Base-by-base conservation (phyloP, 805 yeast species). In the Zygoascus ofunaensis region DNA sequence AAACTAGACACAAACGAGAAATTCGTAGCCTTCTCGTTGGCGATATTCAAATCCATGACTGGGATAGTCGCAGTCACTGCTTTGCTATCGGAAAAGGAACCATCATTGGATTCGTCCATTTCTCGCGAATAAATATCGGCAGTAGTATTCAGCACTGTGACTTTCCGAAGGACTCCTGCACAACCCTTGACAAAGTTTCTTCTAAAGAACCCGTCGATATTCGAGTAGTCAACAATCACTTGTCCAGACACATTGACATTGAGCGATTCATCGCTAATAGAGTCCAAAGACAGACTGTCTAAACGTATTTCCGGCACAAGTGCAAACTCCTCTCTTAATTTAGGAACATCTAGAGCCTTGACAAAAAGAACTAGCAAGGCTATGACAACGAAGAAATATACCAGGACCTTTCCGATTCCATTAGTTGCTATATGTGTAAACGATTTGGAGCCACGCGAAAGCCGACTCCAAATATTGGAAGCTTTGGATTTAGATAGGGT, bases 61-160 rank as follows among this genome's bases (percentile, higher is more conserved):
- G 56, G 56, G n/a, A 49, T 30, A 18, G 37, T 26, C 5, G 49
- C 51, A 20, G 26, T 45, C n/a, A 46, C 52, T 3, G 55, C 45
- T 14, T 34, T 37, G n/a, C 34, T 32, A 5, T 26, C 34, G n/a
- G 34, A 39, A 5, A 20, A 28, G 34, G 24, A 39, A 5, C 20
- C 33, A 17, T 33, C 42, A 18, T 33, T 14, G 14, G 19, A 26
- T 15, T 15, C 12, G 15, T 36, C 49, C 19, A 32, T 41, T 22
- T 41, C 46, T 20, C 40, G 37, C 26, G 48, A 41, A 32, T 39
- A 53, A 5, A 53, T 37, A 19, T 42, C 41, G 3, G 42, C 39
- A 7, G 46, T 41, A 21, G 45, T 33, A 20, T 45, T 41, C 10
- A 35, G 41, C 10, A 47, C 32, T 4, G 38, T 39, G 20, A 51